A percentile compares a stretch with the other conserved stretches of the same genome.
phyloP scores from a whole-genome alignment of 257 asterid species.

The Fraxinus cuspidata region DNA sequence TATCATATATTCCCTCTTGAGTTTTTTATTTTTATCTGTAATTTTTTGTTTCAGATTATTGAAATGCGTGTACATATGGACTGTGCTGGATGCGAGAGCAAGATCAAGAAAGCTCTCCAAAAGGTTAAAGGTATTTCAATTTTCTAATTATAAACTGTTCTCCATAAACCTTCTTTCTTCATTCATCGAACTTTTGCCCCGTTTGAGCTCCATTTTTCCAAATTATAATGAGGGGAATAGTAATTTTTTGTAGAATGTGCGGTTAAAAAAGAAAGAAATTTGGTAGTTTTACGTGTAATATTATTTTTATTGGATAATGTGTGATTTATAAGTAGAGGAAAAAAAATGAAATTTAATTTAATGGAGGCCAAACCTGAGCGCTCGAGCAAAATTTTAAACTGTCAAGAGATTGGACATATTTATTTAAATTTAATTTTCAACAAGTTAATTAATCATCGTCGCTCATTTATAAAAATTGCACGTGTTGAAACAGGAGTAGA shows the following conservation, averaged over 20 bases:
- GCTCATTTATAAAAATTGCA: background rate
- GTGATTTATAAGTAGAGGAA: too few species aligned
- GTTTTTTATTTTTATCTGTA: background rate
- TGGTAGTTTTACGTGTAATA: too few species aligned
- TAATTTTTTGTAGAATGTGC: too few species aligned
- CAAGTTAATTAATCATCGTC: background rate
- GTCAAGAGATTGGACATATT: too few species aligned
- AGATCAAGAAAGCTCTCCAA: conserved; percentile 59
- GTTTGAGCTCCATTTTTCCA: too few species aligned
- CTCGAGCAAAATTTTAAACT: too few species aligned
- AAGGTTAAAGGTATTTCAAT: conserved; percentile 47
- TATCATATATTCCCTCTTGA: background rate
- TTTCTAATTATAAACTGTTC: background rate
- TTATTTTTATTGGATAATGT: too few species aligned
- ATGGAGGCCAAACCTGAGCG: background rate
- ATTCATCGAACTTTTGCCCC: background rate
- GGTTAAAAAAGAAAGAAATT: too few species aligned
- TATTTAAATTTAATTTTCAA: too few species aligned
- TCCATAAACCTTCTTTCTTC: background rate
- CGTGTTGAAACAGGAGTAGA: conserved; percentile 51
- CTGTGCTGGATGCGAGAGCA: conserved; percentile 74
- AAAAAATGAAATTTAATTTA: too few species aligned
- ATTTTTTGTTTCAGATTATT: conserved; percentile 37
- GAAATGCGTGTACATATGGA: conserved; percentile 80
- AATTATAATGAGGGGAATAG: too few species aligned